Evolutionary conservation across 345 rosid species (phyloP), one percentile per base, ranked within the genome.

Genomic region (Sonneratia alba): DNA sequence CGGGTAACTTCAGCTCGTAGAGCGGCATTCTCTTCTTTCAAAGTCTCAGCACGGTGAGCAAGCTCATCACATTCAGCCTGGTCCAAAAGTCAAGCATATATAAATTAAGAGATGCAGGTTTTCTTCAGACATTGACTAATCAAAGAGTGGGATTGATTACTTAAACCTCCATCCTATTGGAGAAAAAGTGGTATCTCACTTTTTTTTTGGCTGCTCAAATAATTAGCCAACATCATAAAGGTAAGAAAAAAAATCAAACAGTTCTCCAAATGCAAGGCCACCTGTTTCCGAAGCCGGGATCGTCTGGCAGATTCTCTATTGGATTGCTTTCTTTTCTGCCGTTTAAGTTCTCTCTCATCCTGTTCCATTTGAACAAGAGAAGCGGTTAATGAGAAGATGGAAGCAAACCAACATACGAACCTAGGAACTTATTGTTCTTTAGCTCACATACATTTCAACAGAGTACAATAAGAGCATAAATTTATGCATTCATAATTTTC

Each of bases 41-140:
- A 83, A 43, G 73, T 81, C 22, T 90, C 97, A 32, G 97, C 97
- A 14, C 87, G 89, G 75, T 90, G 93, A 3, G 99, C 96, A 70
- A 95, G 88, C 77, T 90, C 99, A 70, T 95, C 99, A 71, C 97
- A 95, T 82, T 95, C 99, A n/a, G 97, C 99, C 99, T 95, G 81
- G 79, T 76, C 43, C 82, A 77, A 76, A 76, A 51, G 72, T 70
- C 47, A 74, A 1, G 27, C 68, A 76, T 56, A 9, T 55, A 38
- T 59, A 32, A 73, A 61, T 70, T 77, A 62, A 62, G 38, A 62
- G 66, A 3, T 27, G 37, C 36, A 61, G 36, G 66, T 24, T 22
- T 24, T n/a, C 34, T 59, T 59, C 34, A 24, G 1, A 24, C 32
- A 21, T n/a, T 32, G 11, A 24, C 7, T 10, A 61, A 61, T 61